Evolutionary conservation across 495 filamentous ascomycete species (phyloP).

Genomic region (Penicillium simplicissimum): DNA sequence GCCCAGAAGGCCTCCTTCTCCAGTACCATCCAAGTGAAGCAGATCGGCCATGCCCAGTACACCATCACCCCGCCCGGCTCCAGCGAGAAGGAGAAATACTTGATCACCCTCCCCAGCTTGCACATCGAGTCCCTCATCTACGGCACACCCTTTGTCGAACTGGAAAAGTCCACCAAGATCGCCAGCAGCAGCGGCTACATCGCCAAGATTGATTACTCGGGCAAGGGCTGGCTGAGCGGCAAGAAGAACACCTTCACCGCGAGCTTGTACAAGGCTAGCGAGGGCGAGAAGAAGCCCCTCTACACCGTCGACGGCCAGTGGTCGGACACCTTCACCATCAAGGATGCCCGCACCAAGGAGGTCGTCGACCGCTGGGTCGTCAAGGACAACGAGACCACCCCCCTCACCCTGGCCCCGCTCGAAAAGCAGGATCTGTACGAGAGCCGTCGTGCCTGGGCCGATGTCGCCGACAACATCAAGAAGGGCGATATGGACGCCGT

Average conservation of each 20-base stretch:
- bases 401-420: slow-evolving; percentile 70
- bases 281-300: slow-evolving; percentile 76
- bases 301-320: slow-evolving; percentile 91
- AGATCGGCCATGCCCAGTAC: slow-evolving; percentile 91
- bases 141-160: slow-evolving; percentile 86
- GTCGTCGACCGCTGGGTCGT: slow-evolving; percentile 71
- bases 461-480: slow-evolving; percentile 76
- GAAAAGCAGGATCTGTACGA: slow-evolving; percentile 87
- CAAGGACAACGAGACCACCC: slow-evolving; percentile 57
- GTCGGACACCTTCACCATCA: slow-evolving; percentile 81
- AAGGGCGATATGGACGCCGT: slow-evolving; percentile 82
- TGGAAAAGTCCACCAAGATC: slow-evolving; percentile 81
- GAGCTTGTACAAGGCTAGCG: slow-evolving; percentile 66
- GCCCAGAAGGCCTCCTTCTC: slow-evolving; percentile 96
- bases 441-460: slow-evolving; percentile 83
- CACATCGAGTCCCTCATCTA: slow-evolving; percentile 95
- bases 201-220: slow-evolving; percentile 89
- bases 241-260: slow-evolving; percentile 94
- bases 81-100: slow-evolving; percentile 65
- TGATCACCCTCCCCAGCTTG: slow-evolving; percentile 89
- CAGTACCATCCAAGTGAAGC: slow-evolving; percentile 90
- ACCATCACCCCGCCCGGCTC: slow-evolving; percentile 64
- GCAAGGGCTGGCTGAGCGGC: slow-evolving; percentile 89
- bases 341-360: slow-evolving; percentile 68
- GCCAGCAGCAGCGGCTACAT: slow-evolving; percentile 82